A percentile compares a stretch with the other conserved stretches of the same genome.
These are phyloP conservation scores for Bocquillonia castaneifolia DNA, from an alignment of 441 rosid genomes.

Conservation along the genomic window DNA sequence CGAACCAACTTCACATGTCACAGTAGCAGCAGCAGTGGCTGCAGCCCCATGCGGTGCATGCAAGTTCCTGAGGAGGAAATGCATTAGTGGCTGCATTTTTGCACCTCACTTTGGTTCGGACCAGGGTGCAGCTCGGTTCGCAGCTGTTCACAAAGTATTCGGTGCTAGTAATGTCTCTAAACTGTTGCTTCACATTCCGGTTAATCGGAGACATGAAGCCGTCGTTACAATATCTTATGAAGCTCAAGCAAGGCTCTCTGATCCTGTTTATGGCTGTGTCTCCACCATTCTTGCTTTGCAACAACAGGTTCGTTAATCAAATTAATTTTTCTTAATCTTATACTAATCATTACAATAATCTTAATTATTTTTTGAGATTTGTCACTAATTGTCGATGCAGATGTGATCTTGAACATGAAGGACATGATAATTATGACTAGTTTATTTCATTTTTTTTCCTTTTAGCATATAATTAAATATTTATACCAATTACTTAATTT, in stretches of 20 bases:
- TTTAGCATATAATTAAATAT: background rate
- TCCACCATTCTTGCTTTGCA: constrained; percentile 85
- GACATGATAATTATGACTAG: background rate
- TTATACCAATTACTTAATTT: background rate
- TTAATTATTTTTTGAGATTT: constrained; percentile 3
- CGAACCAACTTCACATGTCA: background rate
- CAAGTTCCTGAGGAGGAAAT: constrained; percentile 84
- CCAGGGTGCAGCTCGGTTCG: constrained; percentile 85
- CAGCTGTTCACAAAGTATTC: constrained; percentile 87
- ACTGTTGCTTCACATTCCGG: constrained; percentile 68
- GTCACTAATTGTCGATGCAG: background rate
- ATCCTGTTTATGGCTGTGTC: constrained; percentile 86
- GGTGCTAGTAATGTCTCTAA: constrained; percentile 92
- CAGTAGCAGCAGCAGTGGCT: constrained; percentile 26
- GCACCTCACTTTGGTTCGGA: constrained; percentile 86
- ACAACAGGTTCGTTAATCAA: constrained; percentile 59
- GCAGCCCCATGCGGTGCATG: constrained; percentile 81
- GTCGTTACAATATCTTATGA: constrained; percentile 80
- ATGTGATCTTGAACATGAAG: constrained; percentile 3
- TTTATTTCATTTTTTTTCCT: background rate
- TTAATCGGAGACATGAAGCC: constrained; percentile 74
- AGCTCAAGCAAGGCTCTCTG: constrained; percentile 91
- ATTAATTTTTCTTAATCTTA: background rate
- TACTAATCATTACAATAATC: background rate
- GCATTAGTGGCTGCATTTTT: constrained; percentile 71